These are phyloP conservation scores for Annulohypoxylon maeteangense DNA, from an alignment of 495 filamentous ascomycete species.

Conservation along the genomic window DNA sequence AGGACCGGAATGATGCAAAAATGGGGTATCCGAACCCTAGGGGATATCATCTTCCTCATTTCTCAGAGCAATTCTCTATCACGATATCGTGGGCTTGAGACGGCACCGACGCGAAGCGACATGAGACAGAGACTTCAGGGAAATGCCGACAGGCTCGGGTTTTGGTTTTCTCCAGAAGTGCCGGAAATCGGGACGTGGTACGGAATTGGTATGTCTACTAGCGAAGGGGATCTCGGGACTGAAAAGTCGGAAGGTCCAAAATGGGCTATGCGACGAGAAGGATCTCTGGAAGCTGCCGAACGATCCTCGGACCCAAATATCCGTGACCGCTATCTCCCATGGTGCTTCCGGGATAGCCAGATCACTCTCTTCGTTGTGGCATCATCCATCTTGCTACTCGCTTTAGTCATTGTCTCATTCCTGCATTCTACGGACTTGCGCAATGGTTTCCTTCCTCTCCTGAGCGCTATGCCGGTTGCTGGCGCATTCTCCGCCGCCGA, in stretches of 20 bases:
- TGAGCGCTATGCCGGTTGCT: conserved; percentile 68
- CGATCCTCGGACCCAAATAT: conserved; percentile 37
- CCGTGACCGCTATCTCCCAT: conserved; percentile 77
- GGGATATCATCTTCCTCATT: conserved; percentile 78
- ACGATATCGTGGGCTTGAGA: conserved; percentile 68
- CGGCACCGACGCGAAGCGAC: conserved; percentile 64
- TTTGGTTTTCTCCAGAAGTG: conserved; percentile 69
- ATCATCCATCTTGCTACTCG: conserved; percentile 72
- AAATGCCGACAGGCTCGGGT: conserved; percentile 75
- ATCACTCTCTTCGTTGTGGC: conserved; percentile 72
- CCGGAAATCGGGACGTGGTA: conserved; percentile 54
- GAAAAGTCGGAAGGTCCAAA: conserved; percentile 40
- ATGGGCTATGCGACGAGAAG: conserved; percentile 41
- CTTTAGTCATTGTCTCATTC: conserved; percentile 81
- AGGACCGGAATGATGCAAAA: conserved; percentile 72
- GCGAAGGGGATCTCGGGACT: conserved; percentile 45
- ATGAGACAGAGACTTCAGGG: conserved; percentile 60
- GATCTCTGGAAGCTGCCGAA: conserved; percentile 27
- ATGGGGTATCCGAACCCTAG: conserved; percentile 85
- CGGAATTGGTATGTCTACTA: conserved; percentile 50
- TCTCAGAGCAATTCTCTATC: conserved; percentile 80
- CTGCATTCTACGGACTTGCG: conserved; percentile 69
- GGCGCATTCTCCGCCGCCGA: conserved; percentile 83
- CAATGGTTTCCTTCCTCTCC: conserved; percentile 74
- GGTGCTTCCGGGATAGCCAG: conserved; percentile 74